These are phyloP conservation scores for Penicillium bovifimosum DNA, from an alignment of 495 filamentous ascomycete genomes.

Conservation along the genomic window DNA sequence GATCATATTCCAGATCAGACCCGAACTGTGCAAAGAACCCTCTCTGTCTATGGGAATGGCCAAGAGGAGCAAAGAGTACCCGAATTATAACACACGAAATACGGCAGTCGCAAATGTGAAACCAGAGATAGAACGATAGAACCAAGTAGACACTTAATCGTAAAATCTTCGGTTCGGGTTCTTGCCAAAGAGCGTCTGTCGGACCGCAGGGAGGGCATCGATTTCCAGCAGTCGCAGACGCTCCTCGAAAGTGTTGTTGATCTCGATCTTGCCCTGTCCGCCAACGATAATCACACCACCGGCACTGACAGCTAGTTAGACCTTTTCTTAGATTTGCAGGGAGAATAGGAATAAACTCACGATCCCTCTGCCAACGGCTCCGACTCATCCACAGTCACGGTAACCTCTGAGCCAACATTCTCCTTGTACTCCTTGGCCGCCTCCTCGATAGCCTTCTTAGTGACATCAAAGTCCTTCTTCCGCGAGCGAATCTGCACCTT, in stretches of 20 bases:
- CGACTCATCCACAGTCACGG: slow-evolving; percentile 69
- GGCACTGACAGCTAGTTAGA: slow-evolving; percentile 48
- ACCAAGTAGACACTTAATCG: slow-evolving; percentile 53
- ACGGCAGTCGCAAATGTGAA: slow-evolving; percentile 13
- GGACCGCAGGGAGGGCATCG: slow-evolving; percentile 77
- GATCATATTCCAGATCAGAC: slow-evolving; percentile 17
- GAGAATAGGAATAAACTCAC: slow-evolving; percentile 51
- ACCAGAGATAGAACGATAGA: not conserved
- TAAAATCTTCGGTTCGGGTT: slow-evolving; percentile 92
- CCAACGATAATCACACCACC: slow-evolving; percentile 80
- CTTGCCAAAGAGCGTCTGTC: slow-evolving; percentile 80
- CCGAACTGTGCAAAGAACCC: slow-evolving; percentile 20
- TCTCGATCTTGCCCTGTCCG: slow-evolving; percentile 87
- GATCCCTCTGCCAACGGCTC: slow-evolving; percentile 74
- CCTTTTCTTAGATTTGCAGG: not conserved
- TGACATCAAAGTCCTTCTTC: slow-evolving; percentile 69
- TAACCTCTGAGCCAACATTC: slow-evolving; percentile 56
- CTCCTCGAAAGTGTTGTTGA: slow-evolving; percentile 97
- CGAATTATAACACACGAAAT: slow-evolving; percentile 26
- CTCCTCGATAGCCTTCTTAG: slow-evolving; percentile 67
- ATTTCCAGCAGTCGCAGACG: slow-evolving; percentile 77
- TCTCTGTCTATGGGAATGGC: slow-evolving; percentile 15
- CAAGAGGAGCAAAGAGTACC: slow-evolving; percentile 12
- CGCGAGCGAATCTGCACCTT: slow-evolving; percentile 66
- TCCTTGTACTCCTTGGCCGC: slow-evolving; percentile 79